A percentile compares a stretch with the other conserved stretches of the same genome.
phyloP scores from a whole-genome alignment of 2,329 filamentous ascomycete genomes.

The Colletotrichum camelliae region DNA sequence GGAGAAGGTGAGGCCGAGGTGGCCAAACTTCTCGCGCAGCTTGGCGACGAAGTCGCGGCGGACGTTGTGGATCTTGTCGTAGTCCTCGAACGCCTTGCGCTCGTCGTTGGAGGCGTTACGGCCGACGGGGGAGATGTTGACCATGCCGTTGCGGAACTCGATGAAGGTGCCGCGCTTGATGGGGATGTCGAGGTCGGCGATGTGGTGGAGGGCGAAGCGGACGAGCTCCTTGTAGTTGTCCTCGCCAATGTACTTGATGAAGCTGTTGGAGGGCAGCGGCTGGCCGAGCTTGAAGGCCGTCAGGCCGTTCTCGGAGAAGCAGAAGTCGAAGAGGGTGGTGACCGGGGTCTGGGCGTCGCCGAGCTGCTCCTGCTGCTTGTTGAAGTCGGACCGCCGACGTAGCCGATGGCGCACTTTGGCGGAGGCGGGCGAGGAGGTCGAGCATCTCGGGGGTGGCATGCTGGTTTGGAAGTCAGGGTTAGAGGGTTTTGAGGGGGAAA shows the following conservation, averaged over 20 bases:
- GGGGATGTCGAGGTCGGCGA: conserved; percentile 83
- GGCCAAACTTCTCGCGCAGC: conserved; percentile 80
- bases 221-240: conserved; percentile 78
- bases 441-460: conserved; percentile 82
- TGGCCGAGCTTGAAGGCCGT: conserved; percentile 86
- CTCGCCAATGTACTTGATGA: conserved; percentile 93
- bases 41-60: conserved; percentile 77
- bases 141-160: conserved; percentile 91
- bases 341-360: conserved; percentile 71
- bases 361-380: conserved; percentile 96
- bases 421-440: conserved; percentile 76
- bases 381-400: conserved; percentile 91
- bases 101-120: conserved; percentile 85
- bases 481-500: neutral
- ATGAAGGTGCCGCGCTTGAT: conserved; percentile 85
- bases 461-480: conserved; percentile 42
- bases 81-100: conserved; percentile 81
- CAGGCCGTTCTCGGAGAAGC: conserved; percentile 96
- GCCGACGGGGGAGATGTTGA: conserved; percentile 84
- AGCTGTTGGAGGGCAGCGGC: conserved; percentile 78
- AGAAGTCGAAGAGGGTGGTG: conserved; percentile 92
- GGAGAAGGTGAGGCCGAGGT: conserved; percentile 88
- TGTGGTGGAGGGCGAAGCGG: conserved; percentile 79
- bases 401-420: conserved; percentile 88
- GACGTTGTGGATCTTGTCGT: conserved; percentile 79